Evolutionary conservation across 148 eudicot species (phyloP).

Genomic region (Salicornia ramosissima): DNA sequence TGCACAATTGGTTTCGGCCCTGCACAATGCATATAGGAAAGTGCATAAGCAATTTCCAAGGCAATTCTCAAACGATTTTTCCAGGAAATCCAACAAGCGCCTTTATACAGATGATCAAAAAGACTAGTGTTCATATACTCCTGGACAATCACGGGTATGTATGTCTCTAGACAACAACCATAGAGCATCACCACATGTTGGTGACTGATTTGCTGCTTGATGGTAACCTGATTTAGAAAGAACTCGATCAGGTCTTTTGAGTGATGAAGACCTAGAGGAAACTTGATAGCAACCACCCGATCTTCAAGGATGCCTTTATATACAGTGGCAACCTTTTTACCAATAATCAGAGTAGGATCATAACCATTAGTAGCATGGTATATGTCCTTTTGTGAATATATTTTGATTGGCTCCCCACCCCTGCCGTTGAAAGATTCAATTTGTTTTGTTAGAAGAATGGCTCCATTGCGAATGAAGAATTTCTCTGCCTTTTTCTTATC

Average conservation of each 20-base stretch:
- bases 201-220: constrained; percentile 20
- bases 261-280: neutral
- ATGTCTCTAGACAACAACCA: constrained; percentile 35
- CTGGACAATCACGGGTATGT: constrained; percentile 21
- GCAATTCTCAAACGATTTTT: constrained; percentile 21
- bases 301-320: constrained; percentile 26
- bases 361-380: constrained; percentile 20
- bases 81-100: constrained; percentile 20
- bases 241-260: constrained; percentile 2
- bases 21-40: constrained; percentile 34
- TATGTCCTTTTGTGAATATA: constrained; percentile 17
- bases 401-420: constrained; percentile 10
- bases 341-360: constrained; percentile 20
- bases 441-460: constrained; percentile 11
- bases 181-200: constrained; percentile 19
- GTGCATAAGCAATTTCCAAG: constrained; percentile 27
- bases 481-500: constrained; percentile 5
- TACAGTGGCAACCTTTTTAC: constrained; percentile 10
- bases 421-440: constrained; percentile 6
- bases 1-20: constrained; percentile 25
- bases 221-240: constrained; percentile 24
- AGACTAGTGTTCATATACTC: constrained; percentile 25
- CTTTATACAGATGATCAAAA: constrained; percentile 14
- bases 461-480: constrained; percentile 20
- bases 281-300: constrained; percentile 19